Conservation (phyloP, 805 yeast species). For the Saccharomycopsis schoenii region DNA sequence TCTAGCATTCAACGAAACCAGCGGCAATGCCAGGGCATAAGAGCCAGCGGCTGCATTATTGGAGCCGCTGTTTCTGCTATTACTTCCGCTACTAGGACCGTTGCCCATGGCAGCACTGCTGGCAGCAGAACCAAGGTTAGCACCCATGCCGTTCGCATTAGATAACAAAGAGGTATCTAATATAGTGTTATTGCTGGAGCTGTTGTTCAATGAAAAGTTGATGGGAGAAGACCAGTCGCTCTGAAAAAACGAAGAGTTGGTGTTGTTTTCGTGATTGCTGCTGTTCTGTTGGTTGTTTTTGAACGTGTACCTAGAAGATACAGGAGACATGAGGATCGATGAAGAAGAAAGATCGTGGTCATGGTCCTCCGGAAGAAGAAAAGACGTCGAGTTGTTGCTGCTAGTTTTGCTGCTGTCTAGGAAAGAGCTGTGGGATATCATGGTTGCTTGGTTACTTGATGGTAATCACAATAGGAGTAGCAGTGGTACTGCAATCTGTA, state of each 20-base stretch:
- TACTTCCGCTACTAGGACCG: not conserved
- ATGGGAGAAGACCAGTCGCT: conserved; percentile 13
- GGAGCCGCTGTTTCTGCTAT: not conserved
- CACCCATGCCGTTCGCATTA: not conserved
- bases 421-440: not conserved
- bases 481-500: no score
- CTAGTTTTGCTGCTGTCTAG: not conserved
- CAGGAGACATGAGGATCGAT: not conserved
- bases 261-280: not conserved
- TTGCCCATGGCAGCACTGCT: not conserved
- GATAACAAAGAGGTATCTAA: not conserved
- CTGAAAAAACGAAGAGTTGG: not conserved
- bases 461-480: no score
- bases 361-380: not conserved
- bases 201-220: conserved; percentile 11
- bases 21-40: not conserved
- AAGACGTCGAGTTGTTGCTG: not conserved
- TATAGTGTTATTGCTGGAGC: not conserved
- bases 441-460: not conserved
- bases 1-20: not conserved
- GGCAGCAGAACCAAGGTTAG: conserved; percentile 4
- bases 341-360: not conserved
- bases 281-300: not conserved
- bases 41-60: conserved; percentile 1
- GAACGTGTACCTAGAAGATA: not conserved